Base-by-base conservation (phyloP, 2,329 filamentous ascomycete genomes). In the Nakataea oryzae region DNA sequence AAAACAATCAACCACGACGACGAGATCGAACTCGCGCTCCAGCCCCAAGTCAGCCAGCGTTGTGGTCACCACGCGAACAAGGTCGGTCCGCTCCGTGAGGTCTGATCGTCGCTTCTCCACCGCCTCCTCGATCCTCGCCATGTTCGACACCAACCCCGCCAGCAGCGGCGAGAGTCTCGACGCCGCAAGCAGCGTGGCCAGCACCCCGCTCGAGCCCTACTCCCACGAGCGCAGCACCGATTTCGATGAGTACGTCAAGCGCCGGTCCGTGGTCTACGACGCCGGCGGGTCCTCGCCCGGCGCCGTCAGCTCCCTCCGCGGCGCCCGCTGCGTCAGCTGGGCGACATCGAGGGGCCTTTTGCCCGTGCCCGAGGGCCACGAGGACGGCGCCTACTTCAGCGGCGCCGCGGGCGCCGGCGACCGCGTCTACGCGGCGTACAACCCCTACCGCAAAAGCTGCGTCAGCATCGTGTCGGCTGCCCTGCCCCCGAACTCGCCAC, bases 151-250 rank as follows among this genome's bases (percentile, higher is more conserved):
- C 41, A 11, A 21, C 41, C 26, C 13, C 29, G 58, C 61, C 6
- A 50, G n/a, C 21, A 59, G 62, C 47, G 62, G 63, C 24, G 55
- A 57, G 17, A 65, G 63, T 62, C 29, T 59, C 30, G 61, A 64
- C 61, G 57, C 57, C 57, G 32, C 26, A 26, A 27, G 24, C 50
- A 1, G 47, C 24, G 9, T 29, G 12, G 47, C 2, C 34, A 28
- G 12, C 41, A 4, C 24, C 28, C 54, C 54, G n/a, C 54, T 24
- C 29, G 41, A 59, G 41, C 47, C 62, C 30, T 69, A 72, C 65
- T 69, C 66, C 67, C 68, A 70, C 64, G 64, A 69, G 64, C 67
- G 68, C 57, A 67, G 70, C 63, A 70, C 69, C 5, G 64, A 69
- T 47, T 71, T 70, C 62, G 69, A 70, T 54, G 62, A 65, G 29